Conservation (phyloP, 1,284 basidiomycete species). For the Pseudozyma hubeiensis region DNA sequence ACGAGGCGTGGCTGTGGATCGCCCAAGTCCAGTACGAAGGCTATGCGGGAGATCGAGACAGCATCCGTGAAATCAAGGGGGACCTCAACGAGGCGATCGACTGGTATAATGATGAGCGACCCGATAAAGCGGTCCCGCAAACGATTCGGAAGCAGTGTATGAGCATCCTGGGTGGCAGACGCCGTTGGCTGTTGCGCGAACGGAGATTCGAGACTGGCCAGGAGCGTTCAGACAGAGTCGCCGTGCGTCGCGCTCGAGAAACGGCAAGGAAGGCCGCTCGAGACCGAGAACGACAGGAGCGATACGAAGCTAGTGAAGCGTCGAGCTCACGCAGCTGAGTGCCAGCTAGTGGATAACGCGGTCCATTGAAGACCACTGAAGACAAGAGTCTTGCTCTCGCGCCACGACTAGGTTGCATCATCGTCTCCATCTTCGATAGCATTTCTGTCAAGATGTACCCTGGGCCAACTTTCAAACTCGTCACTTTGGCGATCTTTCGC, state of each 20-base stretch:
- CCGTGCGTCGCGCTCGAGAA: not conserved
- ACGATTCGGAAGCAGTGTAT: not conserved
- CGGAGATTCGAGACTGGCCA: not conserved
- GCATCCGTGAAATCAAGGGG: not conserved
- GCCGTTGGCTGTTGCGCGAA: not conserved
- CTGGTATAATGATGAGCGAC: not conserved
- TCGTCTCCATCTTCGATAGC: too few relatives aligned
- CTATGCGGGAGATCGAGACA: not conserved
- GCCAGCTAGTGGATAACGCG: too few relatives aligned
- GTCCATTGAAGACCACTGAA: too few relatives aligned
- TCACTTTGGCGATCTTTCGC: too few relatives aligned
- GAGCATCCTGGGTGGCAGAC: not conserved
- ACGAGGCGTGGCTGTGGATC: not conserved
- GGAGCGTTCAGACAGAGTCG: not conserved
- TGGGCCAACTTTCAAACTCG: too few relatives aligned
- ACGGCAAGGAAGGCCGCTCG: not conserved
- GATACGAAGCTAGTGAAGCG: not conserved
- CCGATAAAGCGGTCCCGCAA: not conserved
- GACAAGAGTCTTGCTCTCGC: too few relatives aligned
- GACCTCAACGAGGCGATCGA: conserved; percentile 1
- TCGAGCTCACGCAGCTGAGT: not conserved
- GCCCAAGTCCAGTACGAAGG: conserved; percentile 1
- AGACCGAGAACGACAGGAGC: not conserved
- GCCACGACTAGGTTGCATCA: too few relatives aligned
- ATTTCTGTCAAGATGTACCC: too few relatives aligned